phyloP scores from a whole-genome alignment of 1,284 basidiomycete genomes.

The Exobasidium cylindrosporum region DNA sequence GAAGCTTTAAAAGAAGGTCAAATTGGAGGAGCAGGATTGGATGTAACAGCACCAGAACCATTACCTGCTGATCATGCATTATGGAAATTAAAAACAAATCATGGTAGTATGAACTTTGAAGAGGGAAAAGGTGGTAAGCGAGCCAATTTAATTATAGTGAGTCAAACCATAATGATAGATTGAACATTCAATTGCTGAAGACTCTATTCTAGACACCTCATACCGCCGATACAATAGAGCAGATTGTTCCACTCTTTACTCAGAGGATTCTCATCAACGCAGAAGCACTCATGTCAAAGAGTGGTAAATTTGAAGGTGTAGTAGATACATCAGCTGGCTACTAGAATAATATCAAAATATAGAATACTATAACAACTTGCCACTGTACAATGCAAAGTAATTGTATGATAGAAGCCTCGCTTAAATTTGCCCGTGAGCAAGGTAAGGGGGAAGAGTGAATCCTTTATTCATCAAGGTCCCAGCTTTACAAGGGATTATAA shows the following conservation, averaged over 20 bases:
- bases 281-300: slow-evolving; percentile 11
- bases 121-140: slow-evolving; percentile 1
- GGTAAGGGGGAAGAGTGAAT: too few relatives aligned
- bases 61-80: slow-evolving; percentile 19
- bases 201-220: slow-evolving; percentile 16
- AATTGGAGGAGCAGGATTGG: slow-evolving; percentile 88
- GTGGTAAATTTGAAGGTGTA: slow-evolving; percentile 18
- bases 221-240: slow-evolving; percentile 20
- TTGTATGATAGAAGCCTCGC: too few relatives aligned
- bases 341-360: too few relatives aligned
- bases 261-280: slow-evolving; percentile 16
- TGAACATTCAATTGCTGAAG: background rate
- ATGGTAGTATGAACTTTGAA: background rate
- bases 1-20: slow-evolving; percentile 70
- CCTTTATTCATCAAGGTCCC: too few relatives aligned
- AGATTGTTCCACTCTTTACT: slow-evolving; percentile 20
- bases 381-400: too few relatives aligned
- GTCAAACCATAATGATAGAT: background rate
- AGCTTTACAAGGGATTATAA: too few relatives aligned
- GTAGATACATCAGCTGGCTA: slow-evolving; percentile 20
- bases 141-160: slow-evolving; percentile 22
- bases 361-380: too few relatives aligned
- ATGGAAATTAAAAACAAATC: slow-evolving; percentile 10
- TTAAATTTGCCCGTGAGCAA: too few relatives aligned
- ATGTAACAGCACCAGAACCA: slow-evolving; percentile 92